phyloP scores from a whole-genome alignment of 352 stramenopile genomes.

The Phytophthora multivora region DNA sequence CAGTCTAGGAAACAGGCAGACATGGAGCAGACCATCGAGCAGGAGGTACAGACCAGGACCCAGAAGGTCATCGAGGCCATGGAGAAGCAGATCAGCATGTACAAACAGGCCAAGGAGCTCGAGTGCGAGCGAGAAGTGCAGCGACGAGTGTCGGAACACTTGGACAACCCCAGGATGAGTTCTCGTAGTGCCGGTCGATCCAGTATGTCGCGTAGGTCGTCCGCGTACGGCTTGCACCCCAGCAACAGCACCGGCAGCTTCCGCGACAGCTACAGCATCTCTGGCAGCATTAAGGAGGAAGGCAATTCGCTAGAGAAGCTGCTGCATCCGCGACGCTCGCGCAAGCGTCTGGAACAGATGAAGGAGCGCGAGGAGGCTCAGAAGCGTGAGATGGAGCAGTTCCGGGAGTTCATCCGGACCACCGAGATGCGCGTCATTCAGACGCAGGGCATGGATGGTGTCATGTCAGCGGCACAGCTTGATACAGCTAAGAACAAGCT shows the following conservation, averaged over 20 bases:
- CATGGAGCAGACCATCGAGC: conserved; percentile 83
- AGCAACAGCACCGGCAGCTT: conserved; percentile 33
- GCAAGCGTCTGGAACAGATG: conserved; percentile 63
- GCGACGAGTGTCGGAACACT: conserved; percentile 58
- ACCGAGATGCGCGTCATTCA: conserved; percentile 53
- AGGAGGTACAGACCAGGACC: conserved; percentile 67
- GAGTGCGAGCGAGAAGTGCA: conserved; percentile 83
- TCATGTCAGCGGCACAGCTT: conserved; percentile 24
- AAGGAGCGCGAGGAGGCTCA: conserved; percentile 76
- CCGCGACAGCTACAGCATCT: conserved; percentile 45
- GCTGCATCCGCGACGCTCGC: conserved; percentile 74
- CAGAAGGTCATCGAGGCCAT: conserved; percentile 73
- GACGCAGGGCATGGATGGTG: conserved; percentile 17
- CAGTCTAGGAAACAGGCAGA: conserved; percentile 71
- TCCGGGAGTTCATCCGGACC: conserved; percentile 81
- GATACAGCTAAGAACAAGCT: conserved; percentile 38
- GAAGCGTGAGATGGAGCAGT: conserved; percentile 87
- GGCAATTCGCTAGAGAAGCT: conserved; percentile 75
- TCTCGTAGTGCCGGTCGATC: conserved; percentile 19
- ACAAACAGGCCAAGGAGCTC: conserved; percentile 84
- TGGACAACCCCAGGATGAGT: conserved; percentile 32
- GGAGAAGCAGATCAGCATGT: conserved; percentile 87
- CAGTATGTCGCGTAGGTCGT: conserved; percentile 25
- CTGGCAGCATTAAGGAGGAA: conserved; percentile 42
- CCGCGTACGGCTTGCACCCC: conserved; percentile 15